A percentile compares a stretch with the other conserved stretches of the same genome.
phyloP scores from a whole-genome alignment of 176 grass and related monocot genomes.

The Bromus sterilis region DNA sequence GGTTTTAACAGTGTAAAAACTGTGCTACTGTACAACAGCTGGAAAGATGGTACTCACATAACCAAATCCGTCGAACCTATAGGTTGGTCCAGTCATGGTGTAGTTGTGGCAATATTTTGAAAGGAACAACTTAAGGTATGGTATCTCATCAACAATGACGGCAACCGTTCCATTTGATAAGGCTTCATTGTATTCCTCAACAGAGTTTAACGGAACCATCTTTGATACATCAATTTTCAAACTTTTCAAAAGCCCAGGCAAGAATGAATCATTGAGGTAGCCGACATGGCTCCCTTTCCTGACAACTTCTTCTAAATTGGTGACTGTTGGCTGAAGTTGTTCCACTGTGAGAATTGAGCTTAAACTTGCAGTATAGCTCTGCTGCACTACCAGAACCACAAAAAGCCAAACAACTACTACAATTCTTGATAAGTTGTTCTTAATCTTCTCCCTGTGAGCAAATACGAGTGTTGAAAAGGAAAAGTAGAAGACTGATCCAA shows the following conservation, averaged over 20 bases:
- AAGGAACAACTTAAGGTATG: slow-evolving; percentile 81
- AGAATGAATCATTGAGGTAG: slow-evolving; percentile 70
- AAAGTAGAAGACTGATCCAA: slow-evolving; percentile 63
- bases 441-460: slow-evolving; percentile 54
- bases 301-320: slow-evolving; percentile 54
- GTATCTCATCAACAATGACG: slow-evolving; percentile 80
- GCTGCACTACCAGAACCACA: slow-evolving; percentile 77
- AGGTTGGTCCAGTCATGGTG: slow-evolving; percentile 61
- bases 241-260: slow-evolving; percentile 46
- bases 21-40: not conserved
- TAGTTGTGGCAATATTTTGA: slow-evolving; percentile 48
- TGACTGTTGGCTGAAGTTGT: slow-evolving; percentile 71
- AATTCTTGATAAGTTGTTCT: slow-evolving; percentile 58
- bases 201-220: slow-evolving; percentile 40
- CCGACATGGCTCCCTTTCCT: slow-evolving; percentile 44
- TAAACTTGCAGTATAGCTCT: slow-evolving; percentile 86
- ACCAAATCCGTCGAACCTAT: slow-evolving; percentile 82
- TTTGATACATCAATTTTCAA: slow-evolving; percentile 51
- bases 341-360: slow-evolving; percentile 73
- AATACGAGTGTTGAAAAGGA: slow-evolving; percentile 75
- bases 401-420: slow-evolving; percentile 65
- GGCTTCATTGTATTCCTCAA: slow-evolving; percentile 47
- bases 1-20: not conserved
- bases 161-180: slow-evolving; percentile 56
- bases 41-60: slow-evolving; percentile 54